A percentile compares a stretch with the other conserved stretches of the same genome.
Evolutionary conservation across 108 stramenopile genomes (phyloP).

Genomic region (Skeletonema grethae): DNA sequence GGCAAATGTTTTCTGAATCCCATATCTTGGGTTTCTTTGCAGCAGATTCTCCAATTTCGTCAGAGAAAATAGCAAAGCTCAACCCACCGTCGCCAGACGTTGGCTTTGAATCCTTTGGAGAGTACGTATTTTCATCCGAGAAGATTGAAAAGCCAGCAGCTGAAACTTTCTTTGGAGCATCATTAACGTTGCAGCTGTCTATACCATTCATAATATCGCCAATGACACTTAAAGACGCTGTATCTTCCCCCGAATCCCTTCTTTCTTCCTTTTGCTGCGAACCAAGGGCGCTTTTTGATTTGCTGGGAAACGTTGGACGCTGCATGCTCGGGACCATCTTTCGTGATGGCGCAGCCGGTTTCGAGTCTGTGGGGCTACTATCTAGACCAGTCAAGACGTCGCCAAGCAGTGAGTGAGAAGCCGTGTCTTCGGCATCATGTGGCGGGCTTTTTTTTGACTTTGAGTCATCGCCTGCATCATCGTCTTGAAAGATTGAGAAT

Average conservation of each 20-base stretch:
- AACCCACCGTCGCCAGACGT: constrained; percentile 10
- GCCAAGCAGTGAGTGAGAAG: constrained; percentile 3
- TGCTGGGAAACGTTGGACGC: background rate
- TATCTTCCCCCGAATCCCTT: constrained; percentile 8
- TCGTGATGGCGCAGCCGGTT: background rate
- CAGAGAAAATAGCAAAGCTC: constrained; percentile 46
- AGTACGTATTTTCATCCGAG: constrained; percentile 1
- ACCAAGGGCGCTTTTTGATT: background rate
- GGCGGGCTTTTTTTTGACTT: background rate
- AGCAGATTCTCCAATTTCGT: constrained; percentile 13
- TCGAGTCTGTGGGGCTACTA: constrained; percentile 1
- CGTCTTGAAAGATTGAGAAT: background rate
- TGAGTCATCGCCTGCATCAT: constrained; percentile 65
- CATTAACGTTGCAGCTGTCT: constrained; percentile 4
- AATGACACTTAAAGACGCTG: constrained; percentile 22
- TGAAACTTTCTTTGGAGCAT: background rate
- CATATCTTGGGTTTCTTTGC: constrained; percentile 26
- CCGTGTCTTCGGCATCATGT: constrained; percentile 14
- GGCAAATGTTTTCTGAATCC: too few species aligned
- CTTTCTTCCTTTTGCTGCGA: constrained; percentile 2
- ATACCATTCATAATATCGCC: constrained; percentile 10
- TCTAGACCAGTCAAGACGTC: constrained; percentile 1
- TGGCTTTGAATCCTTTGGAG: background rate
- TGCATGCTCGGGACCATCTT: background rate
- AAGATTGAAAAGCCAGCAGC: constrained; percentile 3